phyloP scores from a whole-genome alignment of 352 stramenopile genomes.

The Globisporangium alternatum region DNA sequence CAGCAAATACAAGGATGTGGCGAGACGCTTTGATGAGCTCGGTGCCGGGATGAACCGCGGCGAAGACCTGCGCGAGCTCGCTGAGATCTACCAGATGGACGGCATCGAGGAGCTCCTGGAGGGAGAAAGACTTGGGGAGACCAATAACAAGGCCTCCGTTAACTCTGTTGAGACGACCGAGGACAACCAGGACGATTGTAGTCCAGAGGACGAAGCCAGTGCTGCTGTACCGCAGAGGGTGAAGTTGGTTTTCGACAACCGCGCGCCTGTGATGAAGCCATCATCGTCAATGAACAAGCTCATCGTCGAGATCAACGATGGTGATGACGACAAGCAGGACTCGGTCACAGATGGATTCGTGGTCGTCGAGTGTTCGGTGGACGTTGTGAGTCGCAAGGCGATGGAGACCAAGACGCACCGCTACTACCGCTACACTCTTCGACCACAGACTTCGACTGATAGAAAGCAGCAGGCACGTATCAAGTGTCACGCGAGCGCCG shows the following conservation, averaged over 20 bases:
- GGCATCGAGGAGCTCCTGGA: conserved; percentile 77
- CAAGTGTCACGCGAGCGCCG: conserved; percentile 28
- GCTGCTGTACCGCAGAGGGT: conserved; percentile 25
- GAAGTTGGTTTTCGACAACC: conserved; percentile 47
- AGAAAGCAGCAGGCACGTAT: conserved; percentile 20
- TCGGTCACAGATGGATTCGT: conserved; percentile 17
- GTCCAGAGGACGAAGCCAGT: conserved; percentile 11
- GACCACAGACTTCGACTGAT: neutral
- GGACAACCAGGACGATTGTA: conserved; percentile 8
- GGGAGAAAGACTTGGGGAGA: conserved; percentile 12
- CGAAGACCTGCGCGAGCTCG: conserved; percentile 64
- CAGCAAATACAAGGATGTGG: conserved; percentile 35
- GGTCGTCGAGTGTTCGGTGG: conserved; percentile 39
- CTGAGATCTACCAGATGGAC: conserved; percentile 78
- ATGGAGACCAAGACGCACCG: conserved; percentile 52
- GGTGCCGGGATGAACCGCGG: conserved; percentile 42
- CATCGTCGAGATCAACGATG: conserved; percentile 60
- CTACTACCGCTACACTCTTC: conserved; percentile 64
- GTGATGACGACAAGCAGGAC: conserved; percentile 7
- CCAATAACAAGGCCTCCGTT: neutral
- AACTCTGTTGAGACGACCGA: neutral
- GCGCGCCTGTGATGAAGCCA: neutral
- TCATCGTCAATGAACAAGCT: conserved; percentile 15
- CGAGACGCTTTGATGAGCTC: conserved; percentile 39
- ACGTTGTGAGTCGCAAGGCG: conserved; percentile 39